Conservation (phyloP, 164 flowering plant species). For the Taxillus chinensis region DNA sequence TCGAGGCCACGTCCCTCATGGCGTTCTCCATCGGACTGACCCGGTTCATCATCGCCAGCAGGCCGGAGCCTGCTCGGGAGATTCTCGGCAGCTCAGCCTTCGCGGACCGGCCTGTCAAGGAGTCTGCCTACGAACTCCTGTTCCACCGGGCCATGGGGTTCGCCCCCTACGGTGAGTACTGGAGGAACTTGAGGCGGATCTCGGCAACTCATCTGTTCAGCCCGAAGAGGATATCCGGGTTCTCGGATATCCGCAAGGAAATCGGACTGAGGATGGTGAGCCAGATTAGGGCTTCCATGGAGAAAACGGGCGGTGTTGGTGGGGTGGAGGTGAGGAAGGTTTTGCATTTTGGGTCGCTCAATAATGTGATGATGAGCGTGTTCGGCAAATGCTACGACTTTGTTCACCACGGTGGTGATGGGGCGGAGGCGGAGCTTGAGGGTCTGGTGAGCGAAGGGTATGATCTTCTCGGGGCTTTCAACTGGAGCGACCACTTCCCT, state of each 20-base stretch:
- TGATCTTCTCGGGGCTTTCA: slow-evolving; percentile 47
- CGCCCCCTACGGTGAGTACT: slow-evolving; percentile 2
- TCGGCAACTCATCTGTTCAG: background rate
- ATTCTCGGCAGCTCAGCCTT: slow-evolving; percentile 3
- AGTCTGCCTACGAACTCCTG: slow-evolving; percentile 3
- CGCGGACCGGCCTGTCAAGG: slow-evolving; percentile 2
- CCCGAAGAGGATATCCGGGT: slow-evolving; percentile 14
- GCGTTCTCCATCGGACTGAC: slow-evolving; percentile 1
- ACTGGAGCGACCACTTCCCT: slow-evolving; percentile 62
- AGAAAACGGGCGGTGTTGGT: slow-evolving; percentile 29
- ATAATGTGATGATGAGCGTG: slow-evolving; percentile 53
- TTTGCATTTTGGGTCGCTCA: slow-evolving; percentile 41
- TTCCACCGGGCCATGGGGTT: slow-evolving; percentile 5
- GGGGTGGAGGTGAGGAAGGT: slow-evolving; percentile 28
- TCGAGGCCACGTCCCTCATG: background rate
- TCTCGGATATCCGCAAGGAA: slow-evolving; percentile 2
- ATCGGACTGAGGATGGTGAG: slow-evolving; percentile 31
- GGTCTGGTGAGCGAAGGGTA: slow-evolving; percentile 54
- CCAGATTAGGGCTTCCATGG: slow-evolving; percentile 21
- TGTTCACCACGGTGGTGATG: slow-evolving; percentile 1
- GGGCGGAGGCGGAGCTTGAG: slow-evolving; percentile 24
- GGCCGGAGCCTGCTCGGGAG: background rate
- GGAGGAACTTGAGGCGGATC: slow-evolving; percentile 2
- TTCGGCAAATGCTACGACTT: slow-evolving; percentile 41
- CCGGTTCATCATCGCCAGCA: background rate